Base-by-base conservation (phyloP, 768 basidiomycete species). In the Neoboletus subvelutipes region DNA sequence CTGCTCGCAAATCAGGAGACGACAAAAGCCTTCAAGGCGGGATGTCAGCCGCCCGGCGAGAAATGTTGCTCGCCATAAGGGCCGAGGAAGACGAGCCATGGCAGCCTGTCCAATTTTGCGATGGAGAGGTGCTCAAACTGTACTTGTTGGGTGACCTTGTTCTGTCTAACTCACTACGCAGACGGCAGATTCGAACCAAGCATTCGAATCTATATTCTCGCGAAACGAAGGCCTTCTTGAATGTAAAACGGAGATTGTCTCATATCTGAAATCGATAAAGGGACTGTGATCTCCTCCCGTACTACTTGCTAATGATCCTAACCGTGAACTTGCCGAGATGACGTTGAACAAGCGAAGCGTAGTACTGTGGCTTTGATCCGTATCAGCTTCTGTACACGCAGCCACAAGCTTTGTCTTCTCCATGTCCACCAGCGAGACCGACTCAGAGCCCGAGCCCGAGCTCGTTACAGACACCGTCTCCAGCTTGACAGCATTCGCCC, bases 1-100 rank as follows among this genome's bases (percentile, higher is more conserved):
- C 88, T 20, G 85, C 86, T 4, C 80, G 86, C 47, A 89, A 85
- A 73, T 68, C 76, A 10, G 74, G 69, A 9, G 88, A 90, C 49
- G 88, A 90, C 55, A 84, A 84, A 59, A 68, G 71, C n/a, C 65
- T 80, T 34, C 81, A 82, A 63, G 87, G 88, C 11, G 86, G 88
- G 1, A 71, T 92, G 51, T 89, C 91, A 45, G 69, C 80, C 7
- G 83, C 83, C 11, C 78, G 91, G 49, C 79, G 89, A 64, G 91
- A 94, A 61, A 90, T 94, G 81, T 70, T 94, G 24, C 78, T 81
- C 47, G 76, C 80, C n/a, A 84, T 92, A 39, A 81, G 88, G 29
- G 75, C 75, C 3, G 91, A 93, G 66, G 88, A 91, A 64, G 90
- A 92, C 52, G 91, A 91, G 66, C 73, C 72, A 51, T 94, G 91